Evolutionary conservation across 352 stramenopile species (phyloP).

Genomic region (Pythium graminicola): DNA sequence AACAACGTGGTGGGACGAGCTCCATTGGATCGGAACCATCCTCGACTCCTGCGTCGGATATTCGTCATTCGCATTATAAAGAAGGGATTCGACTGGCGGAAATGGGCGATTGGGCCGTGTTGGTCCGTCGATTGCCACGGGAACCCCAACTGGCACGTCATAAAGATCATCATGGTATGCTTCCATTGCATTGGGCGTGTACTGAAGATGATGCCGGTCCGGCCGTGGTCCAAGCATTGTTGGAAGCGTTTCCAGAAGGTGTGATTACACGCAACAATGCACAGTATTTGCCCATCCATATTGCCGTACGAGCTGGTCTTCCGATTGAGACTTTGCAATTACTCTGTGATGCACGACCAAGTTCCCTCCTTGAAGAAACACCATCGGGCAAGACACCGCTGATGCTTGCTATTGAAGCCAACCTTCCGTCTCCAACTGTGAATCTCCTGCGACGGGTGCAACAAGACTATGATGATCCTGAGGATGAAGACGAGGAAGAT

Average conservation of each 20-base stretch:
- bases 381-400: constrained; percentile 45
- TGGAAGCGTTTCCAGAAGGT: constrained; percentile 45
- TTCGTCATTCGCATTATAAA: constrained; percentile 54
- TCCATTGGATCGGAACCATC: no score
- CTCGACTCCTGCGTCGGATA: no score
- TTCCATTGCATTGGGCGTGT: constrained; percentile 78
- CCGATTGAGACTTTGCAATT: constrained; percentile 50
- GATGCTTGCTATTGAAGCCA: constrained; percentile 56
- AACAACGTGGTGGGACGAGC: constrained; percentile 13
- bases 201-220: constrained; percentile 52
- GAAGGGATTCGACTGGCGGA: constrained; percentile 71
- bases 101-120: constrained; percentile 58
- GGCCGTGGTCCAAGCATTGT: constrained; percentile 37
- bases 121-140: constrained; percentile 35
- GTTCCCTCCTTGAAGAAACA: constrained; percentile 48
- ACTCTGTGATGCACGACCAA: constrained; percentile 49
- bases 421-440: constrained; percentile 43
- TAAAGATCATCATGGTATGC: constrained; percentile 81
- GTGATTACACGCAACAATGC: constrained; percentile 67
- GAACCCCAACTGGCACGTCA: constrained; percentile 42
- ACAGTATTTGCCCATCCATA: constrained; percentile 72
- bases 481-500: constrained; percentile 42
- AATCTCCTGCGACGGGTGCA: constrained; percentile 63
- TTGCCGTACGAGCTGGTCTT: constrained; percentile 62
- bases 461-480: constrained; percentile 59